phyloP scores from a whole-genome alignment of 495 filamentous ascomycete species.

The Patellaria atrata region DNA sequence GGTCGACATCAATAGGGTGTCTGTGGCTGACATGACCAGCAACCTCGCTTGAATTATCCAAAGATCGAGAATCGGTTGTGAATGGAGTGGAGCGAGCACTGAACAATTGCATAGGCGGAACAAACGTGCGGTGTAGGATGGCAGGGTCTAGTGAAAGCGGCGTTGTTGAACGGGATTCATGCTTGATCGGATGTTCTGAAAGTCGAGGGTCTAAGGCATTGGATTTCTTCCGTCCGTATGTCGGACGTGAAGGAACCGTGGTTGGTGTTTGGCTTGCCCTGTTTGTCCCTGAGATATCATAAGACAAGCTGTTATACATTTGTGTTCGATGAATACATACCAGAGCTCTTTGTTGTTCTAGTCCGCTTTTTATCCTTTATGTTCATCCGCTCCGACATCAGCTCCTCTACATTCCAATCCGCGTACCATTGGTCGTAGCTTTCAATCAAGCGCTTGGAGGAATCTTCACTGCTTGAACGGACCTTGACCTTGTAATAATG shows the following conservation, averaged over 20 bases:
- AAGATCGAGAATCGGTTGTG: too few species aligned
- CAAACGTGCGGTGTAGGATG: constrained; percentile 20
- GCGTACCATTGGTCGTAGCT: constrained; percentile 60
- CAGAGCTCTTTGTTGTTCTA: constrained; percentile 12
- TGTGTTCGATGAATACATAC: constrained; percentile 7
- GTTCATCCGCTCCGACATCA: constrained; percentile 56
- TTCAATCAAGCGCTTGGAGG: constrained; percentile 35
- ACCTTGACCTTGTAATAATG: constrained; percentile 60
- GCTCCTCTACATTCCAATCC: constrained; percentile 42
- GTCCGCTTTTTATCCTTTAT: constrained; percentile 49
- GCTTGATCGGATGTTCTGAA: constrained; percentile 17
- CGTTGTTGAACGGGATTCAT: constrained; percentile 15
- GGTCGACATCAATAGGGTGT: constrained; percentile 7
- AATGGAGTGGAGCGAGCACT: too few species aligned
- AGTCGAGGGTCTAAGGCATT: constrained; percentile 19
- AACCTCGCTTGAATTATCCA: too few species aligned
- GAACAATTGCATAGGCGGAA: constrained; percentile 27
- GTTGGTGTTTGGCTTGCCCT: constrained; percentile 6
- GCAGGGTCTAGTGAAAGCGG: constrained; percentile 9
- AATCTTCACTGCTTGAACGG: constrained; percentile 40
- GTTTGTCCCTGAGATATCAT: constrained; percentile 1
- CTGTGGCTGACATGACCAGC: too few species aligned
- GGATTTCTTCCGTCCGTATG: constrained; percentile 7
- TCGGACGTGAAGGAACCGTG: constrained; percentile 10
- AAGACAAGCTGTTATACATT: constrained; percentile 1